Conservation (phyloP, 352 stramenopile species). For the Globisporangium acanthophoron region DNA sequence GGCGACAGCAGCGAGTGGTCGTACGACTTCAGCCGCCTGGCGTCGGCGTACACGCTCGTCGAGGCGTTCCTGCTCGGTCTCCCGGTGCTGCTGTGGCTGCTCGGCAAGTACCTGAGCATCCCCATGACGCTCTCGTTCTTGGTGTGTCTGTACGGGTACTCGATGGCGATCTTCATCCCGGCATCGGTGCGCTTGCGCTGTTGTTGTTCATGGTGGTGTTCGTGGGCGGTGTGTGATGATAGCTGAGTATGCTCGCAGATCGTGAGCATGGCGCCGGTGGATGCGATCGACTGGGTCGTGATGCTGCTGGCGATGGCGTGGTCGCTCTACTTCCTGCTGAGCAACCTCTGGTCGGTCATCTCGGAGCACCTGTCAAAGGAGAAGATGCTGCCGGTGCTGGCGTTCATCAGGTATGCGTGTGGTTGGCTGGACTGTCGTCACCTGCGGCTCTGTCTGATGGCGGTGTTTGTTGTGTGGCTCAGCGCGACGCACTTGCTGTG, state of each 20-base stretch:
- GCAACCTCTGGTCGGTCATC: conserved; percentile 73
- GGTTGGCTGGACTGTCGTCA: not conserved
- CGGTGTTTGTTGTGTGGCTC: conserved; percentile 1
- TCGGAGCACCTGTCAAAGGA: conserved; percentile 79
- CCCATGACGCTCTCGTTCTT: conserved; percentile 78
- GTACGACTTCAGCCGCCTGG: conserved; percentile 81
- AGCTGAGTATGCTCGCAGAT: conserved; percentile 32
- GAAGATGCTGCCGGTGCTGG: conserved; percentile 81
- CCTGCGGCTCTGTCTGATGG: not conserved
- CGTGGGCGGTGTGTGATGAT: not conserved
- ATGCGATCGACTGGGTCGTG: conserved; percentile 78
- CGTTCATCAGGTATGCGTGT: conserved; percentile 63
- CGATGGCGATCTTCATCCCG: conserved; percentile 76
- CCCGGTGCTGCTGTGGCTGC: conserved; percentile 69
- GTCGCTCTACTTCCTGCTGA: conserved; percentile 81
- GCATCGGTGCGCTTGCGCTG: conserved; percentile 39
- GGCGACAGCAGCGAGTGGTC: conserved; percentile 58
- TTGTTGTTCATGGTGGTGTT: conserved; percentile 1
- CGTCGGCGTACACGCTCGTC: conserved; percentile 73
- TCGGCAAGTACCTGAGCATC: conserved; percentile 74
- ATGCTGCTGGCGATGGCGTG: conserved; percentile 78
- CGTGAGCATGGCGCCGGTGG: conserved; percentile 61
- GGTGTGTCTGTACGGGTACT: conserved; percentile 84
- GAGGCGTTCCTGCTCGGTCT: conserved; percentile 71
- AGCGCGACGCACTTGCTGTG: conserved; percentile 78